Evolutionary conservation across 305 asterid species (phyloP).

Genomic region (Petunia hybrid): DNA sequence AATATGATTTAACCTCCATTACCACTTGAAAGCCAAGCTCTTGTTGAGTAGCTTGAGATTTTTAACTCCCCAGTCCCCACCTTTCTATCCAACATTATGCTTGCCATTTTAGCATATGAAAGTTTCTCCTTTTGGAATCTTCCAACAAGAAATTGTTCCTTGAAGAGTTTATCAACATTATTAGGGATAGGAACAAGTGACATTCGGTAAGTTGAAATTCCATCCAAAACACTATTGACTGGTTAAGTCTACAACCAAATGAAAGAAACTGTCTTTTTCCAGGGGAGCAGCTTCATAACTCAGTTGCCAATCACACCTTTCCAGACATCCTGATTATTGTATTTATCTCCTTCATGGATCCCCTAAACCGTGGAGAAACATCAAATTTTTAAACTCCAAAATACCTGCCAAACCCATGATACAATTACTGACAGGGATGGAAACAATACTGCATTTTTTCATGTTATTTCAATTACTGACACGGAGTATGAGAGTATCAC

Average conservation of each 20-base stretch:
- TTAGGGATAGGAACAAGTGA: neutral
- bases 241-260: no score
- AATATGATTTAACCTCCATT: neutral
- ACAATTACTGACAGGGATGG: neutral
- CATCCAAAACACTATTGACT: neutral
- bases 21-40: neutral
- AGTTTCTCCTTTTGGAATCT: neutral
- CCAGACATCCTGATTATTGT: neutral
- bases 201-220: neutral
- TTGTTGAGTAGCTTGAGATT: neutral
- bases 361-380: neutral
- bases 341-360: neutral
- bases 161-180: neutral
- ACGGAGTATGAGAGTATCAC: neutral
- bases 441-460: neutral
- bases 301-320: neutral
- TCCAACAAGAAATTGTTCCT: neutral
- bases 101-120: neutral
- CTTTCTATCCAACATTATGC: neutral
- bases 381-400: neutral
- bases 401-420: neutral
- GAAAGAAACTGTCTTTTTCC: neutral
- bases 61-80: neutral
- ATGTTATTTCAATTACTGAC: neutral
- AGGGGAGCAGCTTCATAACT: neutral